Evolutionary conservation across 768 basidiomycete genomes (phyloP), one percentile per base, ranked within the genome.

Genomic region (Mycena amicta): DNA sequence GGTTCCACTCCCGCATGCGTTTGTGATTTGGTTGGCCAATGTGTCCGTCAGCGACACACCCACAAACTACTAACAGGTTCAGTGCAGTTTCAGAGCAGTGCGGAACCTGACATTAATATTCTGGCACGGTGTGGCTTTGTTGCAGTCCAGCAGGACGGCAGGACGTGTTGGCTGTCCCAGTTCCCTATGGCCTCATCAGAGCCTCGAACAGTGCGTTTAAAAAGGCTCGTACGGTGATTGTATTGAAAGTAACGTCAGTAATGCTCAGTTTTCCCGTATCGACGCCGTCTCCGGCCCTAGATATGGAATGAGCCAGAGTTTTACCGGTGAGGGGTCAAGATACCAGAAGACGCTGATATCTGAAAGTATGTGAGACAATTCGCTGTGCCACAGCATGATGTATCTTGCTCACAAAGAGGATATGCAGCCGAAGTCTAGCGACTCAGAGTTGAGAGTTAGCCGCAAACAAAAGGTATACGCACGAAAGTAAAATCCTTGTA

Each of bases 101-200:
- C 5, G 3, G 16, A 5, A 50, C 57, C 5, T 31, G n/a, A 64
- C 63, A n/a, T 54, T 50, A 33, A 68, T 64, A 43, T 57, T 55
- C 41, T 65, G 23, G 53, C 62, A 68, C 1, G 66, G 66, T 0
- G 63, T 65, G 12, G 62, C 65, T 27, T 57, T 59, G 52, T 65
- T 66, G 56, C 67, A 68, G 56, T 68, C 61, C 52, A 68, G 25
- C 1, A 62, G 53, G 4, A 68, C 63, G 1, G 57, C 63, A 8
- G 67, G 64, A 28, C 67, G 67, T 25, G 63, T 67, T 3, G 63
- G 59, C 1, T n/a, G 66, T 68, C 0, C 67, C 67, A 15, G 62
- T 62, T 51, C 67, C 67, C 61, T 68, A 30, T 30, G 23, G 18
- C 31, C n/a, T 37, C 25, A 27, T 27, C 22, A 31, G 15, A 5